phyloP scores from a whole-genome alignment of 2,329 filamentous ascomycete species.

The Penicillium sp. region DNA sequence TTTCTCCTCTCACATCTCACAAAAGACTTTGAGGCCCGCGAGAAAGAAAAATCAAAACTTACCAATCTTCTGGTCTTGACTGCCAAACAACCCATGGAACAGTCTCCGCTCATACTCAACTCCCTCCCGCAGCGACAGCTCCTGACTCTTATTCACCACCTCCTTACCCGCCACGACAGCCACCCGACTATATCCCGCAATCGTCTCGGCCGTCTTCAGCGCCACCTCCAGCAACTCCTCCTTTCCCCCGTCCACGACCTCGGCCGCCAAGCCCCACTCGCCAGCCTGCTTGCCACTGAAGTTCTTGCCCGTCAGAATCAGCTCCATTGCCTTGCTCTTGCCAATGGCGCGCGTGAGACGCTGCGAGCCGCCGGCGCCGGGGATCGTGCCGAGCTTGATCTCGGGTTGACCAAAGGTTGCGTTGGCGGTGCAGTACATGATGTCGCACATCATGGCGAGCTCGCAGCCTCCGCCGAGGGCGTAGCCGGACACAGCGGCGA shows the following conservation, averaged over 20 bases:
- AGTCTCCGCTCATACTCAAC: constrained; percentile 91
- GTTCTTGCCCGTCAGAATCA: constrained; percentile 78
- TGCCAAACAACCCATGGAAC: constrained; percentile 91
- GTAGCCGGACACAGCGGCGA: constrained; percentile 89
- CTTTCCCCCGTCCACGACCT: constrained; percentile 65
- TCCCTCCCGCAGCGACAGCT: constrained; percentile 76
- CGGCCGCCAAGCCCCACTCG: constrained; percentile 83
- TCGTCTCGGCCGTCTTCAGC: constrained; percentile 77
- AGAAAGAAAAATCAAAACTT: constrained; percentile 25
- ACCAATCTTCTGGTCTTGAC: constrained; percentile 93
- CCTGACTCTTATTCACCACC: constrained; percentile 99
- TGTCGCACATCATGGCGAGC: constrained; percentile 94
- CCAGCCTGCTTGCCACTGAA: constrained; percentile 81
- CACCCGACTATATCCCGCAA: constrained; percentile 80
- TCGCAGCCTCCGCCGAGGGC: constrained; percentile 94
- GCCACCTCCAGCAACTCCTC: constrained; percentile 78
- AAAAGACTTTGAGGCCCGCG: no score
- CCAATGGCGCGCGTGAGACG: constrained; percentile 75
- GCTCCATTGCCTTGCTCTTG: constrained; percentile 83
- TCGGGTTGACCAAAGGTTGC: constrained; percentile 96
- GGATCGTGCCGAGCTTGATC: constrained; percentile 89
- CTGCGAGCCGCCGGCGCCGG: constrained; percentile 87
- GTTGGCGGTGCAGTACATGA: constrained; percentile 78
- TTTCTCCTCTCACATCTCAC: constrained; percentile 45
- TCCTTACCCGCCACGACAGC: constrained; percentile 88